phyloP scores from a whole-genome alignment of 1,284 basidiomycete species.

The Ceratobasidium sp. region DNA sequence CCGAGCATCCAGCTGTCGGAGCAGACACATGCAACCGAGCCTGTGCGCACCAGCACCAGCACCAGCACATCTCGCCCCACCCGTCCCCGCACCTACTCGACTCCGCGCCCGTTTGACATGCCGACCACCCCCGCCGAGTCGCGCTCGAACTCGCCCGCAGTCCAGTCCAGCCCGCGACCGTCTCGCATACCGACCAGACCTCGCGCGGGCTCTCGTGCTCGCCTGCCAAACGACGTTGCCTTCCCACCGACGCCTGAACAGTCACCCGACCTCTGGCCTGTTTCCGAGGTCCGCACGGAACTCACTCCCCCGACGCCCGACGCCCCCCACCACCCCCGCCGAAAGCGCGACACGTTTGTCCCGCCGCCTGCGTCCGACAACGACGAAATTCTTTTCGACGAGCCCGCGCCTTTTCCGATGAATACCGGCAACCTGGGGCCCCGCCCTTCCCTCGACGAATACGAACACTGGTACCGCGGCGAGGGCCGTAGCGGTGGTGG shows the following conservation, averaged over 20 bases:
- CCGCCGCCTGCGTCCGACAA: constrained; percentile 1
- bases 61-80: background rate
- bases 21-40: background rate
- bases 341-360: constrained; percentile 34
- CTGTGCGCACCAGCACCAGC: background rate
- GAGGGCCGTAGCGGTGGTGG: constrained; percentile 42
- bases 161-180: constrained; percentile 13
- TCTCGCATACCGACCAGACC: constrained; percentile 38
- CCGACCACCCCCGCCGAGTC: constrained; percentile 39
- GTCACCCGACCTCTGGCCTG: constrained; percentile 37
- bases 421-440: constrained; percentile 6
- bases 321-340: background rate
- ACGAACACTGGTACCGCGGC: constrained; percentile 44
- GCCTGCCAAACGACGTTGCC: background rate
- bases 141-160: constrained; percentile 36
- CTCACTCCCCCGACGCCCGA: constrained; percentile 22
- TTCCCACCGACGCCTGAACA: constrained; percentile 40
- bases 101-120: constrained; percentile 38
- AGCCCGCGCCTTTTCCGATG: constrained; percentile 39
- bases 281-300: background rate
- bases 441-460: constrained; percentile 40
- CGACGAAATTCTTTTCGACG: constrained; percentile 35
- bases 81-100: constrained; percentile 30
- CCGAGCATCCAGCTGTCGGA: constrained; percentile 1
- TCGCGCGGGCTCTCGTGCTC: constrained; percentile 28